A percentile compares a stretch with the other conserved stretches of the same genome.
phyloP scores from a whole-genome alignment of 163 green algal genomes.

The Scenedesmus sp. region DNA sequence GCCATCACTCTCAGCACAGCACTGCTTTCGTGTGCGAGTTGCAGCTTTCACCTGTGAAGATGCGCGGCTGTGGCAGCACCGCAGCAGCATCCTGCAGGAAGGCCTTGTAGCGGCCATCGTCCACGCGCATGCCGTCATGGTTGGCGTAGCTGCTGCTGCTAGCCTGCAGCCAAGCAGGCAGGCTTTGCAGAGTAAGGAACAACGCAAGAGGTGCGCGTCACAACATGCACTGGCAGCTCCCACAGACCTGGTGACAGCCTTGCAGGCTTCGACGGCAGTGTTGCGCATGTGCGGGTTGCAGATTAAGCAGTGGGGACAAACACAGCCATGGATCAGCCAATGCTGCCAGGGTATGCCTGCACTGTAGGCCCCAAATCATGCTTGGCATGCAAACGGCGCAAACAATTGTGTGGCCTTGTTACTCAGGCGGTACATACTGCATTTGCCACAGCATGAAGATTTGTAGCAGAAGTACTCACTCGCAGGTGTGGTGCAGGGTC shows the following conservation, averaged over 20 bases:
- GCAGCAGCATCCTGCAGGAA: constrained; percentile 20
- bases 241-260: not conserved
- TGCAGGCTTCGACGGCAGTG: not conserved
- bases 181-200: no score
- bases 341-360: not conserved
- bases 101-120: constrained; percentile 43
- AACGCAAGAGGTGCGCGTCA: not conserved
- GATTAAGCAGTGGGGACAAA: no score
- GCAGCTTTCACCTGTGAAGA: not conserved
- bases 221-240: not conserved
- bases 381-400: not conserved
- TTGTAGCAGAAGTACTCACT: not conserved
- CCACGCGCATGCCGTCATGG: constrained; percentile 37
- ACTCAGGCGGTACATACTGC: not conserved
- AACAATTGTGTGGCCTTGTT: not conserved
- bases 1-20: no score
- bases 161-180: not conserved
- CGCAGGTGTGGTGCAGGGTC: constrained; percentile 35
- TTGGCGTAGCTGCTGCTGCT: constrained; percentile 22
- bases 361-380: not conserved
- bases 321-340: not conserved
- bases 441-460: not conserved
- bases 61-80: not conserved
- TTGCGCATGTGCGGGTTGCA: not conserved
- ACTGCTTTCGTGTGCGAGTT: not conserved